These are phyloP conservation scores for Phyllostachys edulis DNA, from an alignment of 176 grass and related monocot species.

Conservation along the genomic window DNA sequence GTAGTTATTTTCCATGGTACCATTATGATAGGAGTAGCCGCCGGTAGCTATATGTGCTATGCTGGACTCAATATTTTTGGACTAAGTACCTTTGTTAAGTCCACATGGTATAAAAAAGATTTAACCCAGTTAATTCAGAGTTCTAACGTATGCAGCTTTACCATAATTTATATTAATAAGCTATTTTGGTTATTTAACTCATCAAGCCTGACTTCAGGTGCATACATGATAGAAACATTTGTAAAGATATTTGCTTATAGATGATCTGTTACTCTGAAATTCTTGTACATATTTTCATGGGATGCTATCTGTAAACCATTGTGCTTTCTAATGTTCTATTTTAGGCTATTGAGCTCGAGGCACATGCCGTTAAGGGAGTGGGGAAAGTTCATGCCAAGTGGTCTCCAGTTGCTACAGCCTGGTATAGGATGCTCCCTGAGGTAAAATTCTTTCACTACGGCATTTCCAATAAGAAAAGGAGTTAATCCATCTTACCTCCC, in stretches of 20 bases:
- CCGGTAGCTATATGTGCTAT: background rate
- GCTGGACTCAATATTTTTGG: background rate
- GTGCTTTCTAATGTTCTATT: conserved; percentile 10
- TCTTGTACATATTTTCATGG: background rate
- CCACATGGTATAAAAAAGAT: background rate
- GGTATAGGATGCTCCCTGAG: conserved; percentile 97
- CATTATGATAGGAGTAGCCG: background rate
- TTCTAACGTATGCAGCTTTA: background rate
- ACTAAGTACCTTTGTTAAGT: conserved; percentile 11
- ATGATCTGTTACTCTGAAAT: background rate
- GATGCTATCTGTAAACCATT: background rate
- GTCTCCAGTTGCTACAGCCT: conserved; percentile 95
- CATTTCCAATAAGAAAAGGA: background rate
- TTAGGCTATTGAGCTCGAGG: conserved; percentile 86
- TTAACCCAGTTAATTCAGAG: background rate
- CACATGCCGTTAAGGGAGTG: conserved; percentile 84
- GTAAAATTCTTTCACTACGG: conserved; percentile 40
- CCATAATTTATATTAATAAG: background rate
- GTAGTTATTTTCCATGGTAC: background rate
- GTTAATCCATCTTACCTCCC: too few species aligned
- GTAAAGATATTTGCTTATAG: background rate
- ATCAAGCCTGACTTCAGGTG: conserved; percentile 9
- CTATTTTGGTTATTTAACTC: background rate
- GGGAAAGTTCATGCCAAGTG: conserved; percentile 96
- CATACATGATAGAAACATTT: background rate